Conservation (phyloP, 352 stramenopile species). For the Halophytophthora polymorphica region DNA sequence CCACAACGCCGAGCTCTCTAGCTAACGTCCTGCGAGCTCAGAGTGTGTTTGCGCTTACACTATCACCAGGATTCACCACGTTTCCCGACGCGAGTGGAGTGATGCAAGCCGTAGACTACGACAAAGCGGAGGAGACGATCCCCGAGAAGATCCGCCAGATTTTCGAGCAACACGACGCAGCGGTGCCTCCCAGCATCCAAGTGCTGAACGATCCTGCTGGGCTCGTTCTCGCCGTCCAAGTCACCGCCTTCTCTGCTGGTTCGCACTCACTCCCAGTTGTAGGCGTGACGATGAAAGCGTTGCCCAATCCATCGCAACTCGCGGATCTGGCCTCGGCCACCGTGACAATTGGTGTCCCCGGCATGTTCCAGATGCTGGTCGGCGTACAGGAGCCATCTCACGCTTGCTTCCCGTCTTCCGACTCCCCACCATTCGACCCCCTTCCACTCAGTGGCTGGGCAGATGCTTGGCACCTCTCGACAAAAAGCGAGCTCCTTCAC, state of each 20-base stretch:
- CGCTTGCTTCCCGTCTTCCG: conserved; percentile 28
- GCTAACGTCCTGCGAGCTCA: conserved; percentile 16
- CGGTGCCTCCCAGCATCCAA: conserved; percentile 17
- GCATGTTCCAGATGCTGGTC: conserved; percentile 22
- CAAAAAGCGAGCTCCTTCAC: conserved; percentile 21
- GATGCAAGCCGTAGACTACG: conserved; percentile 20
- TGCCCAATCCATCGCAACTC: conserved; percentile 14
- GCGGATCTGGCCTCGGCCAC: conserved; percentile 5
- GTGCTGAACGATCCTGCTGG: conserved; percentile 19
- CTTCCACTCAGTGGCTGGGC: conserved; percentile 49
- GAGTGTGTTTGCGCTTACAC: conserved; percentile 27
- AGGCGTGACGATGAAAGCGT: conserved; percentile 13
- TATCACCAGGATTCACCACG: conserved; percentile 14
- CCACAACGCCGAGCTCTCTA: conserved; percentile 10
- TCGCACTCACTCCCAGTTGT: conserved; percentile 30
- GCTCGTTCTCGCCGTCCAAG: conserved; percentile 20
- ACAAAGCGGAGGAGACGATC: conserved; percentile 9
- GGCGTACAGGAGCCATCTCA: conserved; percentile 25
- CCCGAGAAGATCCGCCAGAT: conserved; percentile 25
- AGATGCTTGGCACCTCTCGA: conserved; percentile 39
- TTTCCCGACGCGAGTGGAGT: conserved; percentile 13
- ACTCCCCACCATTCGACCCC: conserved; percentile 15
- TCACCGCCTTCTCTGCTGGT: conserved; percentile 22
- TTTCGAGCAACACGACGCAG: conserved; percentile 24
- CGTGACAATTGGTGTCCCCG: conserved; percentile 27